A percentile compares a stretch with the other conserved stretches of the same genome.
These are phyloP conservation scores for Chrysoporthe puriensis DNA, from an alignment of 2,329 filamentous ascomycete genomes.

Conservation along the genomic window DNA sequence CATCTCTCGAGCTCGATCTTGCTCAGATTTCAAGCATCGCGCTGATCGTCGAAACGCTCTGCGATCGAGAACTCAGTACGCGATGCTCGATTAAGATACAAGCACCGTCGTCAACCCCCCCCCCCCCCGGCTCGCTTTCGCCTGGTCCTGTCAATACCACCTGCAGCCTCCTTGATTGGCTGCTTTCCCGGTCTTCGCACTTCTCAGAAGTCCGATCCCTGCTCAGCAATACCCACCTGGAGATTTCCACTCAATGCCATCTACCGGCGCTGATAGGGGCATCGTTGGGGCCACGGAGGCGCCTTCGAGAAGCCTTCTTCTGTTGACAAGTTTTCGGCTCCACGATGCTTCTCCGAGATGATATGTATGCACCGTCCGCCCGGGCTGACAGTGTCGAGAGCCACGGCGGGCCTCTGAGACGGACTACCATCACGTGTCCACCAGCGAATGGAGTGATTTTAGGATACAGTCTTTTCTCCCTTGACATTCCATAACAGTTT, in stretches of 20 bases:
- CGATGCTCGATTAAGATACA: neutral
- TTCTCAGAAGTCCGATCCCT: conserved; percentile 18
- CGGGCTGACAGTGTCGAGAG: neutral
- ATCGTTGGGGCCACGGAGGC: neutral
- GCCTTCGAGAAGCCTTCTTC: neutral
- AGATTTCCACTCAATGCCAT: neutral
- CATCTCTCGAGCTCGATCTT: neutral
- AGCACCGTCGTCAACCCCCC: neutral
- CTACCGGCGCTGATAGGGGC: neutral
- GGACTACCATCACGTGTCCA: neutral
- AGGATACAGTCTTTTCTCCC: neutral
- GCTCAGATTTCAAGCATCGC: neutral
- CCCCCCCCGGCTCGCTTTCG: conserved; percentile 15
- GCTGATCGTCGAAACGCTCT: neutral
- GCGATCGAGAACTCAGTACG: neutral
- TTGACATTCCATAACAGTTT: neutral
- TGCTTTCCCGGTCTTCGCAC: conserved; percentile 14
- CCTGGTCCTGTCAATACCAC: conserved; percentile 4
- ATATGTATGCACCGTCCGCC: conserved; percentile 1
- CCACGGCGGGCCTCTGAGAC: neutral
- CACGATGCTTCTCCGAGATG: neutral
- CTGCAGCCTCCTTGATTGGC: conserved; percentile 15
- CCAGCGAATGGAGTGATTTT: neutral
- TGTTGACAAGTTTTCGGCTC: neutral
- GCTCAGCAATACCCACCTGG: neutral